A percentile compares a stretch with the other conserved stretches of the same genome.
Conservation (phyloP, 2,329 filamentous ascomycete genomes). For the Alternaria rosae region DNA sequence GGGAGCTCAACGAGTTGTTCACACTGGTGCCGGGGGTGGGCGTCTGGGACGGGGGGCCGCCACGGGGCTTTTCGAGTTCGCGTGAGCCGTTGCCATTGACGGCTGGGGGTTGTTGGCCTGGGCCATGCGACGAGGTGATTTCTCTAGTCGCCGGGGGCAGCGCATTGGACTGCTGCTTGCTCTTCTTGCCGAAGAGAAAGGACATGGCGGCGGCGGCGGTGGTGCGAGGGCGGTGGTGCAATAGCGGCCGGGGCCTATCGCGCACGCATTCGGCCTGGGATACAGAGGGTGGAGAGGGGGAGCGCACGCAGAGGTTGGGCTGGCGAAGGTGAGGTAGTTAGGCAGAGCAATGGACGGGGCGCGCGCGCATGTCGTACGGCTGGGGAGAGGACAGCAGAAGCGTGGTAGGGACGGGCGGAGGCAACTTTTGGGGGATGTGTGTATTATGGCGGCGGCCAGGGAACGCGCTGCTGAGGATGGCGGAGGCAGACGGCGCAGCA, state of each 20-base stretch:
- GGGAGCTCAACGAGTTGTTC: constrained; percentile 71
- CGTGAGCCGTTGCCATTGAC: constrained; percentile 54
- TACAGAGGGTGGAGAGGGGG: constrained; percentile 6
- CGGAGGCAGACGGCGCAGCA: constrained; percentile 6
- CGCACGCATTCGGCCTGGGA: constrained; percentile 42
- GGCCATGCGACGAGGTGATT: constrained; percentile 64
- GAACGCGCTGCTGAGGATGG: constrained; percentile 9
- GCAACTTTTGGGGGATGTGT: constrained; percentile 5
- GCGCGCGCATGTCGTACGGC: constrained; percentile 25
- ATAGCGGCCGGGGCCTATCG: constrained; percentile 35
- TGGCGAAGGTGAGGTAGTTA: constrained; percentile 9
- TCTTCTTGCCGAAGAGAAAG: constrained; percentile 62
- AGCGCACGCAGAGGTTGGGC: constrained; percentile 12
- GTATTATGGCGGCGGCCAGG: background rate
- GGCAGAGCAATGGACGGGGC: constrained; percentile 7
- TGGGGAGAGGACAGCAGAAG: background rate
- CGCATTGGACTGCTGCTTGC: constrained; percentile 50
- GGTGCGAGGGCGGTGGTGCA: constrained; percentile 29
- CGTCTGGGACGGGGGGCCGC: constrained; percentile 51
- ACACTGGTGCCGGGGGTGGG: constrained; percentile 79
- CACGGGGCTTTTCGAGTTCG: constrained; percentile 52
- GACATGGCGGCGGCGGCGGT: constrained; percentile 52
- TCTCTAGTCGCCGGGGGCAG: constrained; percentile 64
- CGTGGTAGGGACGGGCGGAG: constrained; percentile 2
- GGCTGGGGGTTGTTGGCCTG: constrained; percentile 50